Evolutionary conservation across 2,329 filamentous ascomycete species (phyloP).

Genomic region (Botrytis tulipae): DNA sequence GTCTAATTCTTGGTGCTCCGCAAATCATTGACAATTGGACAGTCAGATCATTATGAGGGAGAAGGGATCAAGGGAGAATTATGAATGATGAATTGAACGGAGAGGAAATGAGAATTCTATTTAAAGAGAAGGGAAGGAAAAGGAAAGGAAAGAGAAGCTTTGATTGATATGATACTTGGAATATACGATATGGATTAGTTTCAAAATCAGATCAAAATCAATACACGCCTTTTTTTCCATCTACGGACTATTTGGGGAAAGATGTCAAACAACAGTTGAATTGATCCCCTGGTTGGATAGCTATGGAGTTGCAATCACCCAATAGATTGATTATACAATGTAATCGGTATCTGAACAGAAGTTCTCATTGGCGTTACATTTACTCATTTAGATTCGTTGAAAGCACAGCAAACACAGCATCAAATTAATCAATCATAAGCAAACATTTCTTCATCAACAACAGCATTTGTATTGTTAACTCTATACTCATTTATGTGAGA

Average conservation of each 20-base stretch:
- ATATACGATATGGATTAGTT: not conserved
- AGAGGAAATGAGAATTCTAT: not conserved
- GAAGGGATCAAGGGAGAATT: slow-evolving; percentile 13
- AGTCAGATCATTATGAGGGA: not conserved
- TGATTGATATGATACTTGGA: not conserved
- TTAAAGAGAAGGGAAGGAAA: not conserved
- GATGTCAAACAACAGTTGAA: not conserved
- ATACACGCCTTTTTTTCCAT: not conserved
- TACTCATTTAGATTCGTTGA: not conserved
- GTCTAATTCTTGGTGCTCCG: slow-evolving; percentile 13
- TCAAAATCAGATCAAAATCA: not conserved
- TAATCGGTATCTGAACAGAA: not conserved
- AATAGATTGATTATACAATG: not conserved
- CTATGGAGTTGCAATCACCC: not conserved
- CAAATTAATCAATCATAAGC: not conserved
- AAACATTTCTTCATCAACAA: not conserved
- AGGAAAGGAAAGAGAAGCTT: not conserved
- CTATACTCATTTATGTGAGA: not conserved
- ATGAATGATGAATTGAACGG: not conserved
- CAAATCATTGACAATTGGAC: slow-evolving; percentile 8
- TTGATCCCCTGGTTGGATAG: not conserved
- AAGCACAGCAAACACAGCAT: not conserved
- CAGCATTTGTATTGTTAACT: no score
- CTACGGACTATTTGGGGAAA: not conserved
- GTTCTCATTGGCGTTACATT: not conserved